Percentiles rank a stretch among this genome's conserved stretches.
Conservation (phyloP, 257 asterid species). For the Plantago ovata region DNA sequence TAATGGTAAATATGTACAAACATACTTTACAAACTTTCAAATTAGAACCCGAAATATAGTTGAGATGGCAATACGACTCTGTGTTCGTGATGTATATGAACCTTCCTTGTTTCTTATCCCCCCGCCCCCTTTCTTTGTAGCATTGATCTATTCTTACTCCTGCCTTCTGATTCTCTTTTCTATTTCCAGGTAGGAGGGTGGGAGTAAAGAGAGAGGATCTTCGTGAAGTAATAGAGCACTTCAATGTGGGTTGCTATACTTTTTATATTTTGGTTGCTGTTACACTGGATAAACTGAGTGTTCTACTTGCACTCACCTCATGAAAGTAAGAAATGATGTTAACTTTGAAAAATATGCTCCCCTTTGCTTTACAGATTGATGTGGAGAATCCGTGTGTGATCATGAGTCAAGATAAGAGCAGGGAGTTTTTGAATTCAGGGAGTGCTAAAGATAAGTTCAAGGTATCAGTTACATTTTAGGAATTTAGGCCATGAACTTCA, state of each 20-base stretch:
- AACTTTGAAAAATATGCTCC: not conserved
- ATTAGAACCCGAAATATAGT: no score
- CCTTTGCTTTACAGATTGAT: constrained; percentile 65
- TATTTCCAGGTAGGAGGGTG: constrained; percentile 61
- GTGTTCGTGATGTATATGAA: no score
- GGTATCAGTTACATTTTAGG: constrained; percentile 39
- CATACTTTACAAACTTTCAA: no score
- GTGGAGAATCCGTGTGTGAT: constrained; percentile 97
- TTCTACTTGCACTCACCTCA: not conserved
- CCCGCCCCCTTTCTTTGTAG: no score
- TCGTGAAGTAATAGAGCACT: constrained; percentile 77
- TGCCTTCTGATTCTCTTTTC: not conserved
- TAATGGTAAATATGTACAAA: no score
- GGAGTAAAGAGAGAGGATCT: constrained; percentile 75
- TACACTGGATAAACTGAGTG: no score
- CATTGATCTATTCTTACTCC: constrained; percentile 4
- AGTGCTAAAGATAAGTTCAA: constrained; percentile 84
- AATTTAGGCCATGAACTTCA: constrained; percentile 9
- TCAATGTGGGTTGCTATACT: constrained; percentile 58
- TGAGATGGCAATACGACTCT: no score
- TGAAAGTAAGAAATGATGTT: not conserved
- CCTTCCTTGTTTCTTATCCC: not conserved
- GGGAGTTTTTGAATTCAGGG: constrained; percentile 94
- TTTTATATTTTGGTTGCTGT: no score
- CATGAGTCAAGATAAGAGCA: constrained; percentile 96